phyloP scores from a whole-genome alignment of 257 asterid species.

The Solanum appendiculatum region DNA sequence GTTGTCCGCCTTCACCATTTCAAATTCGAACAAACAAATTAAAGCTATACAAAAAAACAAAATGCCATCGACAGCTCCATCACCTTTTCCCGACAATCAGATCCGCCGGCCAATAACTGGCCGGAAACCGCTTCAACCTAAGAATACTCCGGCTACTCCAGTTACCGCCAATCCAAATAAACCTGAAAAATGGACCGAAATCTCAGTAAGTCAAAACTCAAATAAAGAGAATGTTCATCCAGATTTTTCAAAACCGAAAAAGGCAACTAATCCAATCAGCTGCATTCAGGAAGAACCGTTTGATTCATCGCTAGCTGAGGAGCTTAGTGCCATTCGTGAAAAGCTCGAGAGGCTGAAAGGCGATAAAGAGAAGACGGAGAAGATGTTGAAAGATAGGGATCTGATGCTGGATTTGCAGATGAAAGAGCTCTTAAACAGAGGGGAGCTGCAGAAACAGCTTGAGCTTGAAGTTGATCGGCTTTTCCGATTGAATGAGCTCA shows the following conservation, averaged over 20 bases:
- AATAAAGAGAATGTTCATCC: not conserved
- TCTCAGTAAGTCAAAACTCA: not conserved
- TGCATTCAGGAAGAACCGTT: not conserved
- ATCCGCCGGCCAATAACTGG: not conserved
- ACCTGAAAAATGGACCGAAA: not conserved
- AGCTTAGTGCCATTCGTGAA: slow-evolving; percentile 54
- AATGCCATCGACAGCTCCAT: not conserved
- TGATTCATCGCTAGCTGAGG: slow-evolving; percentile 62
- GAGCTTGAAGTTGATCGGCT: slow-evolving; percentile 86
- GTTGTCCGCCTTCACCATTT: not conserved
- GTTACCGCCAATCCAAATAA: not conserved
- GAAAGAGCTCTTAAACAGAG: slow-evolving; percentile 41
- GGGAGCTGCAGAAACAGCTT: slow-evolving; percentile 63
- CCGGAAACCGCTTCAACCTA: not conserved
- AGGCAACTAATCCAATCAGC: not conserved
- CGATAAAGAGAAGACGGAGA: slow-evolving; percentile 48
- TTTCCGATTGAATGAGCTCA: slow-evolving; percentile 72
- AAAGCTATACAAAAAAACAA: not conserved
- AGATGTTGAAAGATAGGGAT: slow-evolving; percentile 35
- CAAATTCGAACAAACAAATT: not conserved
- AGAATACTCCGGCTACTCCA: not conserved
- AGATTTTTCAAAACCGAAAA: not conserved
- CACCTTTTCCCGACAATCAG: not conserved
- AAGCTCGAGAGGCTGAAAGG: slow-evolving; percentile 49
- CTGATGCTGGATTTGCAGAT: slow-evolving; percentile 44